Evolutionary conservation across 305 asterid species (phyloP).

Genomic region (Solanum hybrid): DNA sequence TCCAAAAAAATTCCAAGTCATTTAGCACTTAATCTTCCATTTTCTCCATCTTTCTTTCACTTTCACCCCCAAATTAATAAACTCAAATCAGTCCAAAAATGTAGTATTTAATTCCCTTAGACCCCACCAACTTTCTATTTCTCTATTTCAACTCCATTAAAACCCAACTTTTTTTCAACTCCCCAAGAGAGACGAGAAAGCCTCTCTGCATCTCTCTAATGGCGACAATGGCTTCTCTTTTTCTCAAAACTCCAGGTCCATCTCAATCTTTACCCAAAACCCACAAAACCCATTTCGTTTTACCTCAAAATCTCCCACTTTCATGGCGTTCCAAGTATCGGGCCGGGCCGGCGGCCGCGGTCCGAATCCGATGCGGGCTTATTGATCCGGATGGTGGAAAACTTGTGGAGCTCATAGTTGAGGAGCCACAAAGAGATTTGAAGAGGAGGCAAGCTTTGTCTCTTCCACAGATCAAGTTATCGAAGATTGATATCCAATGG

Average conservation of each 20-base stretch:
- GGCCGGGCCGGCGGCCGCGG: slow-evolving; percentile 11
- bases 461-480: slow-evolving; percentile 59
- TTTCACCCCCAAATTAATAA: neutral
- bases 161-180: neutral
- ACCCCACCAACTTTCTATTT: neutral
- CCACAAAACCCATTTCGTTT: slow-evolving; percentile 28
- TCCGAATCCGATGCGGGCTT: slow-evolving; percentile 43
- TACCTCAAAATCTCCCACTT: slow-evolving; percentile 17
- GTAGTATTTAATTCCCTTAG: neutral
- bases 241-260: slow-evolving; percentile 32
- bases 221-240: slow-evolving; percentile 74
- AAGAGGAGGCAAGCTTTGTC: slow-evolving; percentile 31
- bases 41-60: neutral
- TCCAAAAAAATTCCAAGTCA: slow-evolving; percentile 3
- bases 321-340: slow-evolving; percentile 9
- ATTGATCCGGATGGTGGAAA: slow-evolving; percentile 87
- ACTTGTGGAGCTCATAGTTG: slow-evolving; percentile 56
- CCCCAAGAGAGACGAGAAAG: slow-evolving; percentile 1
- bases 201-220: slow-evolving; percentile 15
- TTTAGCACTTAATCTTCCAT: neutral
- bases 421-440: slow-evolving; percentile 36
- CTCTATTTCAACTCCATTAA: slow-evolving; percentile 10
- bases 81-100: neutral
- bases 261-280: slow-evolving; percentile 17
- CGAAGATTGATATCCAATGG: slow-evolving; percentile 77